These are phyloP conservation scores for Coemansia sp. DNA, from an alignment of 192 early-diverging fungal genomes.

Conservation along the genomic window DNA sequence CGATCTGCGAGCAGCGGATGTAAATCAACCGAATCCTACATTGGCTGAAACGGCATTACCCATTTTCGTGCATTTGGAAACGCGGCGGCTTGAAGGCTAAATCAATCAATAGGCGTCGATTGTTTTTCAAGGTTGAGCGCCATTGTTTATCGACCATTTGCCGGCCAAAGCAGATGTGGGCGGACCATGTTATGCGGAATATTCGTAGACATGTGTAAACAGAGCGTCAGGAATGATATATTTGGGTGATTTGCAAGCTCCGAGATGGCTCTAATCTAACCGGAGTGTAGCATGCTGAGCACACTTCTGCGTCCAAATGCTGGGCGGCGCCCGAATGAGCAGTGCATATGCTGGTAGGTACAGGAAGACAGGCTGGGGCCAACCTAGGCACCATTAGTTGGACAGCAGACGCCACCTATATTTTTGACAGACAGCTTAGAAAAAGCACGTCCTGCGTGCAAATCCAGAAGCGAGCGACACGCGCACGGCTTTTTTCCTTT, in stretches of 20 bases:
- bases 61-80: conserved; percentile 11
- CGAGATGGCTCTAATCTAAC: not conserved
- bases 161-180: not conserved
- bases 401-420: not conserved
- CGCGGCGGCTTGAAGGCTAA: not conserved
- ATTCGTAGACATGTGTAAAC: not conserved
- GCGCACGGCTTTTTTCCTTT: not conserved
- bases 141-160: not conserved
- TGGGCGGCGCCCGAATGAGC: not conserved
- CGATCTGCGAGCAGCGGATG: not conserved
- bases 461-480: not conserved
- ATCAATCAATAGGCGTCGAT: not conserved
- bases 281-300: not conserved
- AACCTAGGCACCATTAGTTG: too few species aligned
- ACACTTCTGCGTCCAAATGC: not conserved
- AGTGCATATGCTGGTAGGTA: not conserved
- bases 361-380: too few species aligned
- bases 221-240: not conserved
- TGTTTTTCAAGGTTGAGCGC: conserved; percentile 1
- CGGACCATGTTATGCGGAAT: not conserved
- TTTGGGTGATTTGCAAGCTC: not conserved
- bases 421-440: not conserved
- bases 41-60: not conserved
- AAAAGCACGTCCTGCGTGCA: not conserved
- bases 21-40: conserved; percentile 11